Conservation (phyloP, 2,329 filamentous ascomycete genomes). For the Phialemoniopsis sp. region DNA sequence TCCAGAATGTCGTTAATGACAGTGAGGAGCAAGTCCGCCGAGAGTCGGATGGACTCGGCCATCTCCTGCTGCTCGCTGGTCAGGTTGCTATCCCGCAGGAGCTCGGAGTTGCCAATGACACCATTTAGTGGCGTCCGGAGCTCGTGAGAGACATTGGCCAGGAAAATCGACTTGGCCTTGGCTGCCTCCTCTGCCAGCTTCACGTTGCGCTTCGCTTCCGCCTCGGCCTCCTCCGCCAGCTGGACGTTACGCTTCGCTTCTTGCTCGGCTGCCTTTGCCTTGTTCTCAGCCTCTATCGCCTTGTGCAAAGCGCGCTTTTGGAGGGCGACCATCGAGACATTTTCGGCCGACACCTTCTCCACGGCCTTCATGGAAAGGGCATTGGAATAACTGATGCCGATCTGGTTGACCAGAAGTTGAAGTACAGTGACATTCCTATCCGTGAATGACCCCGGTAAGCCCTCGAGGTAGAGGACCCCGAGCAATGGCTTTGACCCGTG, state of each 20-base stretch:
- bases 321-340: constrained; percentile 71
- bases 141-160: constrained; percentile 78
- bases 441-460: constrained; percentile 71
- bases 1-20: constrained; percentile 97
- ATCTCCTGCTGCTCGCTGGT: constrained; percentile 78
- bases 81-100: constrained; percentile 71
- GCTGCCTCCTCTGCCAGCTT: constrained; percentile 79
- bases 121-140: constrained; percentile 80
- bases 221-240: constrained; percentile 73
- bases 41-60: constrained; percentile 81
- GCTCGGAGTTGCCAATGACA: constrained; percentile 83
- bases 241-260: constrained; percentile 70
- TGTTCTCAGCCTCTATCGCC: constrained; percentile 68
- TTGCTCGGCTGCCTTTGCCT: constrained; percentile 66
- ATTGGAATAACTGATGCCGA: constrained; percentile 68
- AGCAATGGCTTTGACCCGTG: constrained; percentile 68
- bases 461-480: constrained; percentile 72
- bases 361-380: constrained; percentile 65
- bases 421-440: constrained; percentile 66
- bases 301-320: constrained; percentile 71
- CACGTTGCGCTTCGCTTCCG: constrained; percentile 73
- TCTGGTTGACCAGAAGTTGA: constrained; percentile 73
- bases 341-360: constrained; percentile 74
- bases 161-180: constrained; percentile 78
- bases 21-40: constrained; percentile 80